phyloP scores from a whole-genome alignment of 768 basidiomycete genomes.

The Mycena maculata region DNA sequence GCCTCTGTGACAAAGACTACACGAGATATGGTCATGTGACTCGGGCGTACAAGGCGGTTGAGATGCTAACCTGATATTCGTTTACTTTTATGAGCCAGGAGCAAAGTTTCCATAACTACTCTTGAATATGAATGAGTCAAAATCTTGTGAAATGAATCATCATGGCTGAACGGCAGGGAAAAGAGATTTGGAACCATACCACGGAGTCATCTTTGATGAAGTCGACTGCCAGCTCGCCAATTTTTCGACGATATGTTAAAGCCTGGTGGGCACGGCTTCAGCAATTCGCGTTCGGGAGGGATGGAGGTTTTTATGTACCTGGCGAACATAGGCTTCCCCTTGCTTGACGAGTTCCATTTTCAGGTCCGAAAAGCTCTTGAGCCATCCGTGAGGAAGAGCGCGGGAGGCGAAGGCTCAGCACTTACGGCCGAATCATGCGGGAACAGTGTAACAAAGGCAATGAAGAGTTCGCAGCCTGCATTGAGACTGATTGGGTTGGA shows the following conservation, averaged over 20 bases:
- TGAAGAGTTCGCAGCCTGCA: conserved; percentile 92
- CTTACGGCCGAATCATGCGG: conserved; percentile 85
- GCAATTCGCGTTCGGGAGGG: not conserved
- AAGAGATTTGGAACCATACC: conserved; percentile 54
- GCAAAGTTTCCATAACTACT: conserved; percentile 92
- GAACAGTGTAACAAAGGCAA: conserved; percentile 87
- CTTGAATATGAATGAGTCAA: conserved; percentile 97
- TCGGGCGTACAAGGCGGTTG: conserved; percentile 24
- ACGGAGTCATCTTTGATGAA: conserved; percentile 97
- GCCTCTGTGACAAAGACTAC: conserved; percentile 97
- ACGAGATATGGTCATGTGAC: conserved; percentile 31
- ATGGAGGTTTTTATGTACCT: conserved; percentile 12
- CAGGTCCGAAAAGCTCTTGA: conserved; percentile 83
- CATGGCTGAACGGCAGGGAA: conserved; percentile 26
- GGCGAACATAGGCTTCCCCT: conserved; percentile 73
- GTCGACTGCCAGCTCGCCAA: conserved; percentile 87
- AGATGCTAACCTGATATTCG: conserved; percentile 75
- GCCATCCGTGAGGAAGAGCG: conserved; percentile 19
- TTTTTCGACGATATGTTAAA: conserved; percentile 87
- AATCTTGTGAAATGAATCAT: conserved; percentile 67
- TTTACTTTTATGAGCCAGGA: conserved; percentile 88
- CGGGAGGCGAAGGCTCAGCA: conserved; percentile 28
- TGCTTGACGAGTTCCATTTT: conserved; percentile 87
- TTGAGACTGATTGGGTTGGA: conserved; percentile 86
- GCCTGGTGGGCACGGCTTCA: conserved; percentile 57